A percentile compares a stretch with the other conserved stretches of the same genome.
phyloP scores from a whole-genome alignment of 2,329 filamentous ascomycete genomes.

The Pseudocercospora vitis region DNA sequence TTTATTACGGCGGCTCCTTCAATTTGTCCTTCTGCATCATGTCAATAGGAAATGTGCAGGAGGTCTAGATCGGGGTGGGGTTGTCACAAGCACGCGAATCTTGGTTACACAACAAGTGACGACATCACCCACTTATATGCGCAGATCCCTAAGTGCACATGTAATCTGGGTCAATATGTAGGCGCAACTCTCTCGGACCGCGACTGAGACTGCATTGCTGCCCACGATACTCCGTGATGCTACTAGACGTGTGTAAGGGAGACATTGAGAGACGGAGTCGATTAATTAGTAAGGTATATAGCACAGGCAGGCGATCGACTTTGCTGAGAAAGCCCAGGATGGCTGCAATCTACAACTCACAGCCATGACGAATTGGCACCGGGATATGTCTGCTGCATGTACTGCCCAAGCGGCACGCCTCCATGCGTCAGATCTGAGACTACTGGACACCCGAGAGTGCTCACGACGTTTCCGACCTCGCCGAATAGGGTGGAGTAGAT shows the following conservation, averaged over 20 bases:
- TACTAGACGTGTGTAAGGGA: too few species aligned
- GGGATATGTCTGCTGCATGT: constrained; percentile 4
- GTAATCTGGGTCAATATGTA: too few species aligned
- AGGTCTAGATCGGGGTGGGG: background rate
- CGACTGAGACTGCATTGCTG: too few species aligned
- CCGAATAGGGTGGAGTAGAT: constrained; percentile 8
- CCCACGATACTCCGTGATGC: too few species aligned
- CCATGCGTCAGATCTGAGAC: constrained; percentile 9
- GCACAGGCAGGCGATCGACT: background rate
- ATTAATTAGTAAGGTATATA: background rate
- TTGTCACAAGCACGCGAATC: too few species aligned
- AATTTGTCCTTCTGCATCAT: too few species aligned
- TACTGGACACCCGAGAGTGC: constrained; percentile 4
- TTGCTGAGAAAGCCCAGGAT: background rate
- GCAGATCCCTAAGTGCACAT: background rate
- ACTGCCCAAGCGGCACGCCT: background rate
- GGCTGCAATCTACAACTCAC: background rate
- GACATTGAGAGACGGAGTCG: background rate
- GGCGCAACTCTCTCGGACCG: background rate
- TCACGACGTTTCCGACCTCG: background rate
- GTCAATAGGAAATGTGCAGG: background rate
- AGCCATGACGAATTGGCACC: constrained; percentile 4
- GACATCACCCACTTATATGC: background rate
- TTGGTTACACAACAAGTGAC: background rate
- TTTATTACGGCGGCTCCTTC: too few species aligned